phyloP scores from a whole-genome alignment of 2,329 filamentous ascomycete species.

The Plectosphaerella plurivora region DNA sequence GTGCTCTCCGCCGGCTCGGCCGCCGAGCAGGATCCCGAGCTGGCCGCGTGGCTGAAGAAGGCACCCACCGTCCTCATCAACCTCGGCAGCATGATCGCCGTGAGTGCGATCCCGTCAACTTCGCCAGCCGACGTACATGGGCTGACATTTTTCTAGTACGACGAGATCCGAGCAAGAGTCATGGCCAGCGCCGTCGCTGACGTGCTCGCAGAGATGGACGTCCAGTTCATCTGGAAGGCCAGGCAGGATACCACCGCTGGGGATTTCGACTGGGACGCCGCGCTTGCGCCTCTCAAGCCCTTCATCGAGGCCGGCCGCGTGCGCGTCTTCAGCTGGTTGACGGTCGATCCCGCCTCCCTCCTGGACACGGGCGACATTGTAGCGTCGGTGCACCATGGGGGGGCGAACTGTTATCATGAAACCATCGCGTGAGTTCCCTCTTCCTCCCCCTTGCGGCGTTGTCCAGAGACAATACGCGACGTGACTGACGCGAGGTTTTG shows the following conservation, averaged over 20 bases:
- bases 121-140: background rate
- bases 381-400: conserved; percentile 33
- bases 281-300: conserved; percentile 8
- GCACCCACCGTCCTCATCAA: conserved; percentile 19
- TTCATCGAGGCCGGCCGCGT: conserved; percentile 15
- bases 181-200: conserved; percentile 21
- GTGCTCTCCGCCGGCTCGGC: conserved; percentile 12
- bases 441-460: background rate
- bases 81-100: conserved; percentile 13
- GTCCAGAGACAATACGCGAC: background rate
- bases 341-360: conserved; percentile 24
- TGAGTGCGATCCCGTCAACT: background rate
- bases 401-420: conserved; percentile 37
- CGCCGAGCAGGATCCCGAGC: conserved; percentile 18
- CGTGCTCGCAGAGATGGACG: conserved; percentile 13
- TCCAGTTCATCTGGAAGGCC: conserved; percentile 27
- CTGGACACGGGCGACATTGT: conserved; percentile 28
- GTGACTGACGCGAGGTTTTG: background rate
- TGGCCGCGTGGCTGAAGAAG: conserved; percentile 16
- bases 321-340: conserved; percentile 22
- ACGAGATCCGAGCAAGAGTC: conserved; percentile 13
- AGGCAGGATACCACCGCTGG: background rate
- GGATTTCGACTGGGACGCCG: conserved; percentile 13
- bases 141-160: conserved; percentile 9
- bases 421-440: conserved; percentile 29